Evolutionary conservation across 2,329 filamentous ascomycete species (phyloP).

Genomic region (Sphaerostilbella broomeana): DNA sequence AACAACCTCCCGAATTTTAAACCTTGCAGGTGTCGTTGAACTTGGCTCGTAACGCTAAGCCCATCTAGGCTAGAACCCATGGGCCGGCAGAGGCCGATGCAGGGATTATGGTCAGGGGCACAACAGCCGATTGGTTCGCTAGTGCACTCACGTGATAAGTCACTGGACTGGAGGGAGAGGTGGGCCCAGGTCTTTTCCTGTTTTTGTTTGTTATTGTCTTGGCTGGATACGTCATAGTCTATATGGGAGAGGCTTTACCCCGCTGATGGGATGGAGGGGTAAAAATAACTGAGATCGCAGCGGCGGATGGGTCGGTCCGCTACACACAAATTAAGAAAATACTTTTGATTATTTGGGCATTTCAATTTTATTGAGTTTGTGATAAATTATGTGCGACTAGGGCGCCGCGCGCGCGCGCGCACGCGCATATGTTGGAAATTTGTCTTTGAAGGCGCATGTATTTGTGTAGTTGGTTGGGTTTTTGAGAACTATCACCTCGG

Average conservation of each 20-base stretch:
- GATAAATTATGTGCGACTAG: no score
- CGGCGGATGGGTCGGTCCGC: neutral
- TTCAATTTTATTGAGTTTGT: no score
- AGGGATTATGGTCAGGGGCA: conserved; percentile 3
- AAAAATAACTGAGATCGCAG: neutral
- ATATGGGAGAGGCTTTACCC: neutral
- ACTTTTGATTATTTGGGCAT: no score
- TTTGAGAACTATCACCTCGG: no score
- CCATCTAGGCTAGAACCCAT: neutral
- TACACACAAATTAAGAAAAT: no score
- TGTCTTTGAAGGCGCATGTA: no score
- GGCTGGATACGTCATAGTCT: conserved; percentile 3
- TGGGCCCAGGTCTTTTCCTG: neutral
- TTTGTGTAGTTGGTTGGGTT: no score
- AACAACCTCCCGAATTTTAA: neutral
- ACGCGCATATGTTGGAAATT: no score
- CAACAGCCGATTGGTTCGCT: conserved; percentile 12
- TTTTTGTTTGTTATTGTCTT: neutral
- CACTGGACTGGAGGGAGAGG: neutral
- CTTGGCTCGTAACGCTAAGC: conserved; percentile 9
- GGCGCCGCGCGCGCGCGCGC: no score
- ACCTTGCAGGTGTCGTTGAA: conserved; percentile 9
- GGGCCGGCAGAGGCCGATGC: conserved; percentile 13
- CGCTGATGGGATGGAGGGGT: conserved; percentile 13
- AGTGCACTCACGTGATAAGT: conserved; percentile 5